Base-by-base conservation (phyloP, 1,284 basidiomycete genomes). In the Apiotrichum brassicae region DNA sequence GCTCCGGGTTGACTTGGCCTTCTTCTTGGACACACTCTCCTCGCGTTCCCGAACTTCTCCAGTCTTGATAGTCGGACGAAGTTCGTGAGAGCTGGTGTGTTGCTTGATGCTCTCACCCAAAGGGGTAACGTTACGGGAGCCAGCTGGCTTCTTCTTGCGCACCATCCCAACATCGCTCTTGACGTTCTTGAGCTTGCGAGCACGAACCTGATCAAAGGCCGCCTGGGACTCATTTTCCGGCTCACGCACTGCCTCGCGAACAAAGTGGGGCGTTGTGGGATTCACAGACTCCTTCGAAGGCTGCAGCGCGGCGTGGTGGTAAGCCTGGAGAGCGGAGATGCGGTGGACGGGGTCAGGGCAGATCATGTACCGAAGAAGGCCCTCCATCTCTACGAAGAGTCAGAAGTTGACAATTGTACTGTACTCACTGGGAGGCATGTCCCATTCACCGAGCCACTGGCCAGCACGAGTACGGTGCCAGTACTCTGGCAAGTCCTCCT, bases 391-490 rank as follows among this genome's bases (percentile, higher is more conserved):
- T 67, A 43, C 14, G 37, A n/a, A n/a, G 12, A 1, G 43, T 55
- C 33, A 51, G 52, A 22, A 22, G 44, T 16, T 48, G 36, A 22
- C 1, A 19, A n/a, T 14, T 16, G 6, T 9, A 16, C 13, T 7
- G 11, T 6, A 57, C 66, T 57, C 42, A 72, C 76, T 72, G 46
- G 77, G 76, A 3, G 84, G 83, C 76, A 91, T 83, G 46, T 79
- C 77, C 80, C 82, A 92, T 26, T 72, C 56, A 24, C 76, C 90
- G n/a, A 88, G 77, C 87, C 92, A 94, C 61, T 82, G 81, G 12
- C 90, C 90, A 3, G 79, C 78, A 42, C 85, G 73, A 0, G 90
- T 88, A 13, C 88, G 79, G 49, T 79, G 72, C 82, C 87, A 92
- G 67, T 97, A 95, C 47, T 79, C 79, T 64, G 88, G 82, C 19